These are phyloP conservation scores for Talaromyces sp. DNA, from an alignment of 2,329 filamentous ascomycete species.

Conservation along the genomic window DNA sequence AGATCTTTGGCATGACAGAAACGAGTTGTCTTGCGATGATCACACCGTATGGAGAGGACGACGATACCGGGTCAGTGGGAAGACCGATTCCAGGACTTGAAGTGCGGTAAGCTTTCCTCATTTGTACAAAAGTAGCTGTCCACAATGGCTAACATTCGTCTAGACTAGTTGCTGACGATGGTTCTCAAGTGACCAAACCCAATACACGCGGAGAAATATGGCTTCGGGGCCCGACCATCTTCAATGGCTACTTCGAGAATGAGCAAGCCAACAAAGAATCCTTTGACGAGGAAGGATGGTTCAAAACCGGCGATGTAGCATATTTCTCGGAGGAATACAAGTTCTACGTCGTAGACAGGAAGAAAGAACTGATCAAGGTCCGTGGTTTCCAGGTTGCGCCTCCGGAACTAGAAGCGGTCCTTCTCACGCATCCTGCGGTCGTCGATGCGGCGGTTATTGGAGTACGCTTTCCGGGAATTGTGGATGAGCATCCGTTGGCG, in stretches of 20 bases:
- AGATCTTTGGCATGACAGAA: conserved; percentile 57
- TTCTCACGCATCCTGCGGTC: background rate
- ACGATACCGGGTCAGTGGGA: conserved; percentile 50
- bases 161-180: background rate
- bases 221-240: conserved; percentile 51
- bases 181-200: conserved; percentile 48
- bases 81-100: conserved; percentile 47
- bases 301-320: background rate
- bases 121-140: background rate
- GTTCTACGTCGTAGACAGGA: background rate
- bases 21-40: conserved; percentile 44
- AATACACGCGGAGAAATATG: conserved; percentile 52
- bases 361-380: background rate
- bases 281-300: conserved; percentile 37
- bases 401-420: background rate
- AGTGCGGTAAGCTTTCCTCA: conserved; percentile 34
- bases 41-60: conserved; percentile 36
- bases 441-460: conserved; percentile 2
- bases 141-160: background rate
- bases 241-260: conserved; percentile 53
- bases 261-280: conserved; percentile 46
- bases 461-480: conserved; percentile 24
- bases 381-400: background rate
- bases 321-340: background rate
- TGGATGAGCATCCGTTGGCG: conserved; percentile 44